Conservation (phyloP, 305 asterid species). For the Fraxinus ornus region DNA sequence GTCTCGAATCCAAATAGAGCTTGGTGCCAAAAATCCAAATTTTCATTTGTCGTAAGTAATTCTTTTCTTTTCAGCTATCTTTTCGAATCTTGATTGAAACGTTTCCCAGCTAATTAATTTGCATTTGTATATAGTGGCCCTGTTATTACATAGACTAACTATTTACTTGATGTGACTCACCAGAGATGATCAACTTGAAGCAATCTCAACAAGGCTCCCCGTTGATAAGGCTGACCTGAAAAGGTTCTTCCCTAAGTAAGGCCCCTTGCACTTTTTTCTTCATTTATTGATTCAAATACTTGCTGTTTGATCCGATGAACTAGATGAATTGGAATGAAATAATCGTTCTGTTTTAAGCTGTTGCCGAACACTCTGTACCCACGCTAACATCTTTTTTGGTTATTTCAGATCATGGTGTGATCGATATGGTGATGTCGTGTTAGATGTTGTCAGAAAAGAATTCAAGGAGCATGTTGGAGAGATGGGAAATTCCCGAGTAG, state of each 20-base stretch:
- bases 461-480: conserved; percentile 71
- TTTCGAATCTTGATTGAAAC: background rate
- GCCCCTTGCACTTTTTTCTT: background rate
- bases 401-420: conserved; percentile 65
- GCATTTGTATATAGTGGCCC: background rate
- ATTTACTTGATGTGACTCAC: background rate
- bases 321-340: background rate
- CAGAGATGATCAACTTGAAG: conserved; percentile 77
- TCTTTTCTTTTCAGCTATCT: background rate
- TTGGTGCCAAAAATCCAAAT: conserved; percentile 26
- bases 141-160: background rate
- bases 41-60: conserved; percentile 48
- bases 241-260: conserved; percentile 62
- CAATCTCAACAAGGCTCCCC: conserved; percentile 74
- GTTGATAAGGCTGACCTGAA: conserved; percentile 64
- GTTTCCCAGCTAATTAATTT: background rate
- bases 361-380: background rate
- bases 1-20: conserved; percentile 44
- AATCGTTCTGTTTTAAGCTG: background rate
- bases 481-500: conserved; percentile 40
- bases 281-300: background rate
- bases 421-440: conserved; percentile 50
- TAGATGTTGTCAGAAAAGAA: conserved; percentile 71
- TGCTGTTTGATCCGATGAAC: background rate
- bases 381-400: background rate